Base-by-base conservation (phyloP, 331 rosid genomes). In the Cydonia oblonga region DNA sequence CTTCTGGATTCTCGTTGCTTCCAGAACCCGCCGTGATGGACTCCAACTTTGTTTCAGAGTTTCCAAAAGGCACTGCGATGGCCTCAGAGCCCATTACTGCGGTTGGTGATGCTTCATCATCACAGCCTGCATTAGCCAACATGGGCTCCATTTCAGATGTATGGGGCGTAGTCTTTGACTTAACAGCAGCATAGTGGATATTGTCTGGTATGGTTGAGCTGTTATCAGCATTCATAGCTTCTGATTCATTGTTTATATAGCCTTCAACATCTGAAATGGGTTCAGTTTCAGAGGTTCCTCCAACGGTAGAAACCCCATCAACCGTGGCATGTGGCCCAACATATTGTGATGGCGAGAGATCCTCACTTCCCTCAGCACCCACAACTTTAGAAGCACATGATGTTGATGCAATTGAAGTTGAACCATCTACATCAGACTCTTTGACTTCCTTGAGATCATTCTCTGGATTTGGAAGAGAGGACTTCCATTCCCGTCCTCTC, bases 401-500 rank as follows among this genome's bases (percentile, higher is more conserved):
- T 44, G 84, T 46, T 16, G 81, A 60, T 53, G 80, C 64, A 63
- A 46, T n/a, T 23, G 73, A 64, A 66, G 30, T 61, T 63, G 72
- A 69, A 56, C 72, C 38, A 42, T 75, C 72, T 16, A 51, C 58
- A 69, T 25, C 63, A 73, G 64, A 73, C 73, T 61, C 72, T 52
- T 71, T 75, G 64, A 62, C 83, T 64, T 76, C 81, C 76, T 65
- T n/a, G 19, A 0, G 0, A 66, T 71, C 79, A 75, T 54, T 79
- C 58, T 35, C 70, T 5, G 26, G 79, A 78, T 64, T 79, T 19
- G 83, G 83, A 29, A 87, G 59, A 66, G 90, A 69, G 7, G 93
- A 84, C 79, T 79, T 84, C 96, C 99, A 89, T 70, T 88, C 82
- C 57, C 32, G 78, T 61, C 99, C 96, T 79, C 96, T 89, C 96